phyloP scores from a whole-genome alignment of 768 basidiomycete genomes.

The Tylopilus cervinicoccineus region DNA sequence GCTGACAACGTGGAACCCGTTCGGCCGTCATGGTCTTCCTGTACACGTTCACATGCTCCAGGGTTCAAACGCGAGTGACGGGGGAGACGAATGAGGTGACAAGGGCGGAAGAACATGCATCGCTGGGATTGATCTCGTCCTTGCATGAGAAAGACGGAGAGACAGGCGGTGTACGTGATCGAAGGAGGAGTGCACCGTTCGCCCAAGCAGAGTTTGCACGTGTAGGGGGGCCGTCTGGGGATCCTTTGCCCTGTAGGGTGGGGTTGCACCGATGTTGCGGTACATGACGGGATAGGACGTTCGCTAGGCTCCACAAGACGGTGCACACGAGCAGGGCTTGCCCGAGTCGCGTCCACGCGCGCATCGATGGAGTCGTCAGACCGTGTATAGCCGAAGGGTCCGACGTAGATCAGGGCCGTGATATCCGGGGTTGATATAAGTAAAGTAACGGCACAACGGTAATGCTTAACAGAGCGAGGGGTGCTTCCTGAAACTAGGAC shows the following conservation, averaged over 20 bases:
- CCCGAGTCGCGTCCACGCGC: neutral
- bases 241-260: constrained; percentile 5
- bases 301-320: neutral
- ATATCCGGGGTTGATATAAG: constrained; percentile 3
- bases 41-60: neutral
- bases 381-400: neutral
- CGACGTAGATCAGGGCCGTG: constrained; percentile 18
- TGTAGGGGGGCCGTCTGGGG: constrained; percentile 7
- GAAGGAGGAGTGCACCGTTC: neutral
- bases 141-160: constrained; percentile 13
- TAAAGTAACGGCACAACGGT: neutral
- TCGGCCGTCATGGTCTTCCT: too few species aligned
- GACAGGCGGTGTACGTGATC: constrained; percentile 2
- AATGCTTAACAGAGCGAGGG: neutral
- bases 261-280: neutral
- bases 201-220: constrained; percentile 5
- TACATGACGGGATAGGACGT: neutral
- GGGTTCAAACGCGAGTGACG: neutral
- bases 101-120: neutral
- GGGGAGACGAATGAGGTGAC: neutral
- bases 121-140: constrained; percentile 4
- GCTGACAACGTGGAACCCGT: constrained; percentile 10
- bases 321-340: neutral
- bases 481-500: neutral
- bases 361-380: neutral